Conservation (phyloP, 208 protist species). For the Leishmania guyanensis region DNA sequence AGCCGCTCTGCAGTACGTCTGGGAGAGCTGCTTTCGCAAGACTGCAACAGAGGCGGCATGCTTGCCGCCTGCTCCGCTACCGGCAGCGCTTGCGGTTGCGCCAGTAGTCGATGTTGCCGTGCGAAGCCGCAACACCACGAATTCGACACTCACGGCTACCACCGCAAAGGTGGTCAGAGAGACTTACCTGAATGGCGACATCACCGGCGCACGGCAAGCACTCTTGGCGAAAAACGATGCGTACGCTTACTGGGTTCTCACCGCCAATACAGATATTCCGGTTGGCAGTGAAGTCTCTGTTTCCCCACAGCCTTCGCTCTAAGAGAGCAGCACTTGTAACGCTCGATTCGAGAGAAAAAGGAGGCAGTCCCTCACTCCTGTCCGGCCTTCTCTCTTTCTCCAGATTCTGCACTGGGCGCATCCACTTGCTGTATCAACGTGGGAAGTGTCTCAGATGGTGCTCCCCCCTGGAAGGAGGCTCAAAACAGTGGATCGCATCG, state of each 20-base stretch:
- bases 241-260: constrained; percentile 28
- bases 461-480: not conserved
- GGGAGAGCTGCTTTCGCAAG: constrained; percentile 21
- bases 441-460: not conserved
- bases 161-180: constrained; percentile 25
- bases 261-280: constrained; percentile 13
- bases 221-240: constrained; percentile 22
- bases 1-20: constrained; percentile 34
- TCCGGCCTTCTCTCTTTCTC: not conserved
- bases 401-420: not conserved
- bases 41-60: not conserved
- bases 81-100: constrained; percentile 6
- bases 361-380: not conserved
- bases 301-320: constrained; percentile 1
- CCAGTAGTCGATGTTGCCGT: constrained; percentile 24
- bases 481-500: not conserved
- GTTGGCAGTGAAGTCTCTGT: constrained; percentile 3
- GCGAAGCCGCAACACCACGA: not conserved
- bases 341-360: not conserved
- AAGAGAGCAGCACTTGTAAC: not conserved
- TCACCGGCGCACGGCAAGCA: constrained; percentile 31
- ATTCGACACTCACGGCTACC: constrained; percentile 1
- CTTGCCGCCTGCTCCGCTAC: not conserved
- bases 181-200: constrained; percentile 18
- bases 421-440: not conserved